Base-by-base conservation (phyloP, 176 grass and related monocot genomes). In the Triticum monococcum region DNA sequence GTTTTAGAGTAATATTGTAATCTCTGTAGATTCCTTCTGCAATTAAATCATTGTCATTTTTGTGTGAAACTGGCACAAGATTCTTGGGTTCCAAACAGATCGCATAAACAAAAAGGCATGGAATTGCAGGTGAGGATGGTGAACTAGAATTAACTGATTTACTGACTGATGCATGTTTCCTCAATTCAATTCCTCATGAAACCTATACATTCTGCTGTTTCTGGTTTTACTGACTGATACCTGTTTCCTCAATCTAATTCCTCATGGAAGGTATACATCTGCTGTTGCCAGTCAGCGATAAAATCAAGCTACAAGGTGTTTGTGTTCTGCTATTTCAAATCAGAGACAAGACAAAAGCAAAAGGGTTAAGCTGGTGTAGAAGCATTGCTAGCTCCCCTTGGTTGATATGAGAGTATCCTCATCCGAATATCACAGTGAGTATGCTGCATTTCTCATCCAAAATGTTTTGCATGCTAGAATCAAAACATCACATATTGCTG, bases 401-500 rank as follows among this genome's bases (percentile, higher is more conserved):
- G 37, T 59, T 40, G n/a, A 83, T 60, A 70, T 26, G 37, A 8
- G 25, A 83, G 46, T 72, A 37, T 12, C 73, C 77, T 56, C 76
- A 77, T 71, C 17, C 5, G 60, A 63, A 22, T 72, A 28, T 84
- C 64, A 8, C 38, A 46, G 56, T 13, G 63, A 75, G 25, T 68
- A 69, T 45, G 71, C 61, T 46, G 60, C 25, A 78, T 75, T 74
- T 16, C 24, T 61, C 54, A 62, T 23, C 28, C 79, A 66, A 65
- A 82, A 78, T 71, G 52, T 16, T 61, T 90, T 70, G 46, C 76
- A 73, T 37, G 67, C 59, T 60, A 56, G 28, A 73, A 79, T 26
- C 45, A 68, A 72, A 87, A 74, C 59, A 79, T 79, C 56, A 74
- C 54, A 59, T 32, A 73, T 72, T 12, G 32, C 65, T 79, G 38